Evolutionary conservation across 148 eudicot genomes (phyloP).

Genomic region (Rhododendron henanense): DNA sequence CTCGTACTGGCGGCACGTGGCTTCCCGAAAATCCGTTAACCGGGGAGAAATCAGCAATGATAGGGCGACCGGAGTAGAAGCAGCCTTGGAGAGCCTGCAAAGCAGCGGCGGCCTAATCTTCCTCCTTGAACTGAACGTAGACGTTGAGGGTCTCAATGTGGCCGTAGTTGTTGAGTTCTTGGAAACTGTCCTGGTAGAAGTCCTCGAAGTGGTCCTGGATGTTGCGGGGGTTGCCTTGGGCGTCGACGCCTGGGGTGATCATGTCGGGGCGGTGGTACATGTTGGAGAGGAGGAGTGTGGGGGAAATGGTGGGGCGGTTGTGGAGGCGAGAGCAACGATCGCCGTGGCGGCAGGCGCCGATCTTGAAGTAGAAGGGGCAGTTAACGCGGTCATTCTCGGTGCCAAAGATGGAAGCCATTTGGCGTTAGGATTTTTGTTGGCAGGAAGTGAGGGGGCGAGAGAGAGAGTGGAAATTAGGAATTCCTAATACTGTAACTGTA

Average conservation of each 20-base stretch:
- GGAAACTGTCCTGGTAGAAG: slow-evolving; percentile 62
- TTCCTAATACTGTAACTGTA: too few relatives aligned
- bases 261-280: slow-evolving; percentile 81
- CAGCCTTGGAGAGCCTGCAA: slow-evolving; percentile 49
- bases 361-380: slow-evolving; percentile 82
- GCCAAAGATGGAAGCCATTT: slow-evolving; percentile 72
- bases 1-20: slow-evolving; percentile 71
- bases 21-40: slow-evolving; percentile 80
- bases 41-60: slow-evolving; percentile 72
- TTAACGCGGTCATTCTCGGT: slow-evolving; percentile 79
- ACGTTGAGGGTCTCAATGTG: slow-evolving; percentile 72
- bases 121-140: slow-evolving; percentile 71
- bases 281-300: slow-evolving; percentile 63
- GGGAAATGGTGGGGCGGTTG: slow-evolving; percentile 58
- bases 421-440: too few relatives aligned
- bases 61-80: slow-evolving; percentile 67
- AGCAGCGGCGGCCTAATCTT: slow-evolving; percentile 69
- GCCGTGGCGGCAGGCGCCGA: slow-evolving; percentile 77
- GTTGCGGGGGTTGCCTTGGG: slow-evolving; percentile 39
- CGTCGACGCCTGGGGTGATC: slow-evolving; percentile 77
- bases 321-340: slow-evolving; percentile 81
- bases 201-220: slow-evolving; percentile 74
- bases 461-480: too few relatives aligned
- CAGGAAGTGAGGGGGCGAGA: too few relatives aligned
- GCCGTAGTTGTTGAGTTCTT: slow-evolving; percentile 64